These are phyloP conservation scores for Cicer cuneatum DNA, from an alignment of 306 rosid genomes.

Conservation along the genomic window DNA sequence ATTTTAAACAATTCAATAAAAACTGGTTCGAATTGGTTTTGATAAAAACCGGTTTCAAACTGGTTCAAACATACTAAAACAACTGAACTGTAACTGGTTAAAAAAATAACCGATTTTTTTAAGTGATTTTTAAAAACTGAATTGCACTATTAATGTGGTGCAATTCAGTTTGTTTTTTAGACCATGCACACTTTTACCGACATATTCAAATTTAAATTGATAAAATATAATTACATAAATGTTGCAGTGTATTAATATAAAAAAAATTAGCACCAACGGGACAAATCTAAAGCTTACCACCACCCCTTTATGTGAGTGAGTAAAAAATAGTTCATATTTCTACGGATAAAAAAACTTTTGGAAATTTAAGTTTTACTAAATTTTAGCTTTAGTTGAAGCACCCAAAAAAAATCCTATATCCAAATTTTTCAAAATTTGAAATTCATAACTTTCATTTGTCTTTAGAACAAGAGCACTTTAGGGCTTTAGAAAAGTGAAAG, in stretches of 20 bases:
- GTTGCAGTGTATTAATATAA: background rate
- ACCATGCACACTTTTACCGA: no score
- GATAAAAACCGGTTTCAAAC: no score
- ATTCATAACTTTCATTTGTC: background rate
- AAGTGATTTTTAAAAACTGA: no score
- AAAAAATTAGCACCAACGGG: background rate
- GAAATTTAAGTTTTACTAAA: background rate
- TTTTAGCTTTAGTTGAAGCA: conserved; percentile 20
- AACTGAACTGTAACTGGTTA: no score
- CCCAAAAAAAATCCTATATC: background rate
- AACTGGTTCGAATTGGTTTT: no score
- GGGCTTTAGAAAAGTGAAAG: background rate
- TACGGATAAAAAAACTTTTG: background rate
- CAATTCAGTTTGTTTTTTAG: no score
- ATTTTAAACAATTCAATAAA: no score
- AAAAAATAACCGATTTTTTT: no score
- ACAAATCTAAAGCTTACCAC: conserved; percentile 1
- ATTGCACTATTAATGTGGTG: no score
- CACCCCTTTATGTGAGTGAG: background rate
- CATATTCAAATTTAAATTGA: no score
- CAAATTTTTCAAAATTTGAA: background rate
- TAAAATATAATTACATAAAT: conserved; percentile 3
- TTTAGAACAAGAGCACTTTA: background rate
- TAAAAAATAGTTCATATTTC: background rate
- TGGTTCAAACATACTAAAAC: no score